phyloP scores from a whole-genome alignment of 129 eudicot species.

The Ambrosia artemisiifolia region DNA sequence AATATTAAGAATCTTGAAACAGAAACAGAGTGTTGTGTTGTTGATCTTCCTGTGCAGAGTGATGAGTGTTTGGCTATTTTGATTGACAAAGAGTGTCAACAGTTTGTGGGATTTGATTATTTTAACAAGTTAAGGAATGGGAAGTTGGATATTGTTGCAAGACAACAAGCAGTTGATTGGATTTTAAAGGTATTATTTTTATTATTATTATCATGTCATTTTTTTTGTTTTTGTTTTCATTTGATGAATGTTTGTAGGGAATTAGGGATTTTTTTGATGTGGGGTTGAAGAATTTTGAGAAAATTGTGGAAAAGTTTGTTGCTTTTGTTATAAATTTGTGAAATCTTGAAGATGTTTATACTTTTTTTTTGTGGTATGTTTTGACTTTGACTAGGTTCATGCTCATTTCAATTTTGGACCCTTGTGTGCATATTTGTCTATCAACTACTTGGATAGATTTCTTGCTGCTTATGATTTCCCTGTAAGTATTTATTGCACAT shows the following conservation, averaged over 20 bases:
- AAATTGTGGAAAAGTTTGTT: not conserved
- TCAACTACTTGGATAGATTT: conserved; percentile 64
- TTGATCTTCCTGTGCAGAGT: conserved; percentile 37
- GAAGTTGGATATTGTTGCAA: conserved; percentile 50
- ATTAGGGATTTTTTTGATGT: conserved; percentile 15
- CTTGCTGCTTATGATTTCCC: conserved; percentile 63
- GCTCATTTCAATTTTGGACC: conserved; percentile 62
- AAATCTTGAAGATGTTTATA: conserved; percentile 11
- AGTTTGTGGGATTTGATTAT: conserved; percentile 55
- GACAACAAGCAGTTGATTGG: conserved; percentile 65
- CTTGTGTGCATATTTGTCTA: conserved; percentile 47
- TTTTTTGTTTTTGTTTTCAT: not conserved
- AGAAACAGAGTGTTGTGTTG: conserved; percentile 31
- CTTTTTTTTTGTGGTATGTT: conserved; percentile 10
- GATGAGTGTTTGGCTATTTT: conserved; percentile 54
- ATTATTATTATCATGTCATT: not conserved
- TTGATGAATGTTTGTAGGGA: not conserved
- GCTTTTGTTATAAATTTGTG: not conserved
- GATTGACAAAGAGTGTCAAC: conserved; percentile 51
- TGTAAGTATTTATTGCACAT: conserved; percentile 31
- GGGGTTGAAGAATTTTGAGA: not conserved
- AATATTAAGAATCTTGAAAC: conserved; percentile 21
- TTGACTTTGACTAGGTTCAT: conserved; percentile 45
- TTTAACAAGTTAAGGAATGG: conserved; percentile 50
- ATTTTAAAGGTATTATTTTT: conserved; percentile 54